Base-by-base conservation (phyloP, 1,284 basidiomycete species). In the Hypsizygus ulmarius region DNA sequence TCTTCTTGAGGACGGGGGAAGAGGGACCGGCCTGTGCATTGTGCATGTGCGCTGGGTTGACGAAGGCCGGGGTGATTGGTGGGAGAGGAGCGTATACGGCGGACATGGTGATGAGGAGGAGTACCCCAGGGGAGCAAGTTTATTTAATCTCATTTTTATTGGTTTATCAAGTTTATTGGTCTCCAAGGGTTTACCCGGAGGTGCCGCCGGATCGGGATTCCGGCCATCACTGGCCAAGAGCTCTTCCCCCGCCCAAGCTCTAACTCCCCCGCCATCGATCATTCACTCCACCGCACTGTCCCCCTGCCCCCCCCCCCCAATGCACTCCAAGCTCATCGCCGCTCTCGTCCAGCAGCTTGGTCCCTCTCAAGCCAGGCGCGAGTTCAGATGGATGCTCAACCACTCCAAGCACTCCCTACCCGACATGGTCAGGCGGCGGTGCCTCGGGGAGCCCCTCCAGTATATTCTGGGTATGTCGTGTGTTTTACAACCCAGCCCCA, bases 381-480 rank as follows among this genome's bases (percentile, higher is more conserved):
- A 89, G 65, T 62, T 83, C 41, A 73, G 65, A 67, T 89, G 87
- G 86, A 77, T 89, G 71, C 69, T 66, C 53, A 66, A 76, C 45
- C 49, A 56, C 10, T 42, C 55, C 36, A 42, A 49, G 19, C 49
- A 53, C 42, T 49, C 58, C 51, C 58, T 81, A 14, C 48, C 67
- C n/a, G 59, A 67, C 28, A 77, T 84, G 73, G 67, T 89, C 35
- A 59, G 63, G 7, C 77, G 85, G 12, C 68, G 90, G 54, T 58
- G 77, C 10, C 54, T 59, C 3, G 85, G 90, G 12, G 90, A 93
- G 67, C 93, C 93, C 0, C 72, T 95, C n/a, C 91, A 95, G 59
- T 96, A 95, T 63, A 87, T 96, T 56, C 75, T 96, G 33, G 92
- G 93, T 90, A 61, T 51, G 74, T 65, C 47, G 21, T 30, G 39